Conservation (phyloP, 148 eudicot genomes). For the Diospyros lotus region DNA sequence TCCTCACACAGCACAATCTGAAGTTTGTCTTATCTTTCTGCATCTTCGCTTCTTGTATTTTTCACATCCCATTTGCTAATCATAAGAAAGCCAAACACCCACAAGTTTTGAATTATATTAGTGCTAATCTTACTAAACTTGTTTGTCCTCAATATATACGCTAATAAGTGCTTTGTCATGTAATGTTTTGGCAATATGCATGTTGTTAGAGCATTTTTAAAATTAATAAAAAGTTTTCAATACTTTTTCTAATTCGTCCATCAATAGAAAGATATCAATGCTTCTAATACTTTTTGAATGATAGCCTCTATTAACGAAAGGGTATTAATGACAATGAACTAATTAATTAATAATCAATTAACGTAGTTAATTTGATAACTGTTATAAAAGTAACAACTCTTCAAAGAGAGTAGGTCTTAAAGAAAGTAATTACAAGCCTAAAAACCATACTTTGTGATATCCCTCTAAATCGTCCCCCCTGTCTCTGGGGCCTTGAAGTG, state of each 20-base stretch:
- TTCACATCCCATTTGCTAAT: neutral
- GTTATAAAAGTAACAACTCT: too few relatives aligned
- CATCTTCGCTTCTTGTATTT: neutral
- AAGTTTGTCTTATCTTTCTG: neutral
- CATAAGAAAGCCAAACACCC: neutral
- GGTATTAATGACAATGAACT: too few relatives aligned
- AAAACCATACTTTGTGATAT: too few relatives aligned
- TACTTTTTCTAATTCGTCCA: neutral
- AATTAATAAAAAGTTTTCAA: neutral
- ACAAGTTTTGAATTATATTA: neutral
- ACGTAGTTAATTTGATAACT: too few relatives aligned
- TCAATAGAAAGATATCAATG: too few relatives aligned
- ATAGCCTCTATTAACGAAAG: too few relatives aligned
- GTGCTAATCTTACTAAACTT: slow-evolving; percentile 3
- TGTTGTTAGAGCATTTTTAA: neutral
- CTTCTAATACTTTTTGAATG: too few relatives aligned
- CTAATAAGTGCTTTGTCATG: neutral
- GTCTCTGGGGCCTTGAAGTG: neutral
- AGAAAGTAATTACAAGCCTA: too few relatives aligned
- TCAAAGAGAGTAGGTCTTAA: too few relatives aligned
- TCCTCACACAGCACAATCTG: neutral
- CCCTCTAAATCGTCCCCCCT: too few relatives aligned
- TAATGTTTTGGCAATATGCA: slow-evolving; percentile 1
- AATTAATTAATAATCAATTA: too few relatives aligned
- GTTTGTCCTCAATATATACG: neutral